Evolutionary conservation across 805 yeast genomes (phyloP), one percentile per base, ranked within the genome.

Genomic region (Candida peoriensis): DNA sequence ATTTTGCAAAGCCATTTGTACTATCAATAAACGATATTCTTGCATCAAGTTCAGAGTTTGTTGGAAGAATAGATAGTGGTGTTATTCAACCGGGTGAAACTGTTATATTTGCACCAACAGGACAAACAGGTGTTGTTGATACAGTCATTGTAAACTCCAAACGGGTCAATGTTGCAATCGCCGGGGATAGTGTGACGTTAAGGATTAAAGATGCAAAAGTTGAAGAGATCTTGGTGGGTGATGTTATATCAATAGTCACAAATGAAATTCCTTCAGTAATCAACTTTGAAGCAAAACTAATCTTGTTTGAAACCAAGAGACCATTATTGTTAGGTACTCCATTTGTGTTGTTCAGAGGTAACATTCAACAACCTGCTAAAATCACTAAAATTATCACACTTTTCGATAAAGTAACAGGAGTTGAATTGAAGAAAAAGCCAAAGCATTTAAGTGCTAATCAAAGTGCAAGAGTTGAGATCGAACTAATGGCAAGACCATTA

Each of bases 381-480:
- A 81, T 85, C 74, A 82, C 78, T 60, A 77, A 78, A 60, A 78
- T 85, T 56, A 53, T 81, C 51, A 79, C 78, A 68, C 81, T 86
- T 81, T 81, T 84, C 60, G 95, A 85, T 79, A 82, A 89, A 73
- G 80, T 89, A 70, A 80, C 96, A 59, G 94, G 94, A 73, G 85
- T 90, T 83, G 72, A 74, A 64, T 68, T 81, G 60, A 94, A 87
- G 78, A 89, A 82, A 61, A 68, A 73, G 58, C 96, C 96, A 59
- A 89, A 90, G 66, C 85, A 80, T 74, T 78, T 94, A 70, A 88
- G 88, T 76, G 82, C 95, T 60, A 95, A 96, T 68, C 96, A 89
- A 73, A 88, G 94, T 71, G 90, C 95, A 55, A 81, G 87, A 63
- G 96, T 93, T 54, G 81, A 79, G 63, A 76, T 89, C 73, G 79